A percentile compares a stretch with the other conserved stretches of the same genome.
Conservation (phyloP, 148 eudicot genomes). For the Rhododendron kiyosumense region DNA sequence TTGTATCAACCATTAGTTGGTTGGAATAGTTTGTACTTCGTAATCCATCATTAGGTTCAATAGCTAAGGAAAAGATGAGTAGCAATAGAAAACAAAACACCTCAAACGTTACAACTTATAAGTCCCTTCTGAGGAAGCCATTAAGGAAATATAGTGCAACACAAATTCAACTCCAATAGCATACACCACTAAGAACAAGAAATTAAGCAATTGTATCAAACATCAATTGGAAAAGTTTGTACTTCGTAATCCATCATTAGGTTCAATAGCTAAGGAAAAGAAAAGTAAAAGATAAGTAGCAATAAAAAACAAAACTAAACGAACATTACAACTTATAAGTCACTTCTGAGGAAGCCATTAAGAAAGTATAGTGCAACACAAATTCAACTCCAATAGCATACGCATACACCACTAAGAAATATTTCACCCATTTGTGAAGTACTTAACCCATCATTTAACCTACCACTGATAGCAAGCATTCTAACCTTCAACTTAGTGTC, state of each 20-base stretch:
- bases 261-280: neutral
- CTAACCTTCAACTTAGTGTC: neutral
- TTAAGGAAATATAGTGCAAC: neutral
- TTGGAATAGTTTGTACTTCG: neutral
- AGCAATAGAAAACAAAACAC: neutral
- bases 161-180: conserved; percentile 1
- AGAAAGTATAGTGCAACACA: neutral
- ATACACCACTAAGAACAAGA: neutral
- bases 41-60: neutral
- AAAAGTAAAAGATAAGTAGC: neutral
- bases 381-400: neutral
- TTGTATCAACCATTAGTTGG: neutral
- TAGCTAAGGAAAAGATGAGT: neutral
- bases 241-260: neutral
- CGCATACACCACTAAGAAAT: neutral
- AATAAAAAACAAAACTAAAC: neutral
- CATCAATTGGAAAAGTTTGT: neutral
- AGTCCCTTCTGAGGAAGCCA: neutral
- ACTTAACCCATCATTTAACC: neutral
- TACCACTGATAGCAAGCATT: neutral
- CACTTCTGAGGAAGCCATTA: neutral
- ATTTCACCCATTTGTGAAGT: neutral
- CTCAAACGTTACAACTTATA: neutral
- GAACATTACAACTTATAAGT: neutral
- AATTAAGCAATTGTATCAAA: neutral